Base-by-base conservation (phyloP, 2,329 filamentous ascomycete genomes). In the Fusarium sp. region DNA sequence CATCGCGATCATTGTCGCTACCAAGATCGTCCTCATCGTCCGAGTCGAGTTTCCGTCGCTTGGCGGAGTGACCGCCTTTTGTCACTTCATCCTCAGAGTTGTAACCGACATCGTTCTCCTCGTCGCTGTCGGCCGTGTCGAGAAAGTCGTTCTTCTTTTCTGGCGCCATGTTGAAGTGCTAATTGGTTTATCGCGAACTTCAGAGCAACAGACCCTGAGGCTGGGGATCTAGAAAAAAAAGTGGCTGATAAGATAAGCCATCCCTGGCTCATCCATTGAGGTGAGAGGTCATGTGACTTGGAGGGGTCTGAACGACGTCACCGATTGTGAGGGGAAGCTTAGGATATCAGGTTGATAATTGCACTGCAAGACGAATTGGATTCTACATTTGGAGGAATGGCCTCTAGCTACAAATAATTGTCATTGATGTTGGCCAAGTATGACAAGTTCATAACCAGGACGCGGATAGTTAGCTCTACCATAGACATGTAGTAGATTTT, bases 71-170 rank as follows among this genome's bases (percentile, higher is more conserved):
- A 71, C 87, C 88, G 64, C 92, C 92, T 82, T 93, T 93, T 78
- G 87, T 89, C 69, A 94, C 80, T 71, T 94, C 91, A 54, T 92
- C 88, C 24, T 93, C 92, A 0, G 93, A 95, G 72, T 93, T 86
- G 80, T 93, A 94, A 66, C 88, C 90, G 59, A 86, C 83, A 72
- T 84, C 84, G 41, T 86, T 86, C 54, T 91, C 89, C 39, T 91
- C 89, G 22, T 91, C 89, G 78, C 90, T 92, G 20, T 90, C 87
- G 4, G 79, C 81, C 2, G 84, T 86, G 72, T 92, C 90, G 33
- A 95, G 88, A 77, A 92, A 95, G 62, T 93, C 89, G 81, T 95
- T 95, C 76, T 89, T 89, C 80, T 93, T 94, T 79, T 92, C 89
- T 45, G 90, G 86, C 1, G 91, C 83, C 93, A 95, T 95, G 13